Percentiles rank a stretch among this genome's conserved stretches.
Conservation (phyloP, 2,329 filamentous ascomycete genomes). For the Colletotrichum sp. region DNA sequence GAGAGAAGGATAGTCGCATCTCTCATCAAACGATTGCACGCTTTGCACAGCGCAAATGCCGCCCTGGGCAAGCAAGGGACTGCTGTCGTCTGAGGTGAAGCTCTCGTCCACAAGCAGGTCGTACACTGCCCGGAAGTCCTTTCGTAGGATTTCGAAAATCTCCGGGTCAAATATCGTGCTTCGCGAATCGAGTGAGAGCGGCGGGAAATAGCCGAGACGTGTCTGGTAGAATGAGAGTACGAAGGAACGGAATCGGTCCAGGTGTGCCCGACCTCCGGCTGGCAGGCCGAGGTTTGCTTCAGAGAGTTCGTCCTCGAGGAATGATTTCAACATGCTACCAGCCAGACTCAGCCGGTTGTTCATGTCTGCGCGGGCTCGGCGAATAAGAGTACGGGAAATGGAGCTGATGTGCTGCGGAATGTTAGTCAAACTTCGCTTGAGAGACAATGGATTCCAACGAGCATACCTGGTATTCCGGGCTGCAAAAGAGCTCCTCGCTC, state of each 20-base stretch:
- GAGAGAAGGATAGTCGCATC: slow-evolving; percentile 65
- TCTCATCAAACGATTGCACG: slow-evolving; percentile 68
- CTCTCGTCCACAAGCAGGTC: slow-evolving; percentile 71
- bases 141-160: slow-evolving; percentile 65
- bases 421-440: slow-evolving; percentile 24
- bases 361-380: slow-evolving; percentile 67
- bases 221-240: slow-evolving; percentile 69
- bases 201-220: slow-evolving; percentile 76
- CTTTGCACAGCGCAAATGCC: slow-evolving; percentile 75
- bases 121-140: slow-evolving; percentile 75
- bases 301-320: slow-evolving; percentile 75
- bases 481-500: slow-evolving; percentile 63
- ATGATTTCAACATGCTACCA: slow-evolving; percentile 63
- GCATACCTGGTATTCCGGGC: slow-evolving; percentile 67
- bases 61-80: slow-evolving; percentile 61
- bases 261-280: slow-evolving; percentile 64
- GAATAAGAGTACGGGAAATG: slow-evolving; percentile 69
- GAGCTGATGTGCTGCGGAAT: slow-evolving; percentile 49
- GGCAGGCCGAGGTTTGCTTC: slow-evolving; percentile 69
- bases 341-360: slow-evolving; percentile 65
- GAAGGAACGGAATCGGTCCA: slow-evolving; percentile 75
- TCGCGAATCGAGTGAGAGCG: slow-evolving; percentile 46
- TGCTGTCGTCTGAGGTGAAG: slow-evolving; percentile 53
- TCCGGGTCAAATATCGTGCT: slow-evolving; percentile 59
- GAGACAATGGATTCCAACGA: neutral